Conservation (phyloP, 2,329 filamentous ascomycete genomes). For the Hypoxylon sp. region DNA sequence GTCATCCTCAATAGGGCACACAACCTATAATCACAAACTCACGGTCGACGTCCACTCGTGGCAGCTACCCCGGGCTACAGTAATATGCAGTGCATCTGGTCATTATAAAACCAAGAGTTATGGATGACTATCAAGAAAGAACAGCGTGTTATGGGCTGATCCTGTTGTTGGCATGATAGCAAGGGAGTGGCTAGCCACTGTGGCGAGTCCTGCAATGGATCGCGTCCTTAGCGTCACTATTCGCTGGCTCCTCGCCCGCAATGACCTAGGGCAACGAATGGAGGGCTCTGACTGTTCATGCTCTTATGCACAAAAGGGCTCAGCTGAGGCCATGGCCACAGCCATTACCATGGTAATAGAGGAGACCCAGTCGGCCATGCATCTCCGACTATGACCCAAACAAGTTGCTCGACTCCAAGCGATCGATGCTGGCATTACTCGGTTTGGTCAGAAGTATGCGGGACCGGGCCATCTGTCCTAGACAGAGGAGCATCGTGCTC, state of each 20-base stretch:
- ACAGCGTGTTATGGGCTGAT: conserved; percentile 16
- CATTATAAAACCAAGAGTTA: conserved; percentile 20
- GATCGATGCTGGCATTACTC: conserved; percentile 43
- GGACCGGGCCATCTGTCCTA: conserved; percentile 35
- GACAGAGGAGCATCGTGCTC: conserved; percentile 25
- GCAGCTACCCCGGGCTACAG: conserved; percentile 24
- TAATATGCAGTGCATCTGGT: conserved; percentile 34
- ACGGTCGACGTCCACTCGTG: conserved; percentile 20
- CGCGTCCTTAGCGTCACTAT: conserved; percentile 33
- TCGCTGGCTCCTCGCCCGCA: conserved; percentile 25
- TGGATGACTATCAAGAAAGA: conserved; percentile 13
- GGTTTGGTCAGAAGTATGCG: conserved; percentile 37
- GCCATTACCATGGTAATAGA: conserved; percentile 32
- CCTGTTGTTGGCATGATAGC: conserved; percentile 19
- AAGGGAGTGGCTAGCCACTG: conserved; percentile 32
- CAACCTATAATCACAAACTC: conserved; percentile 27
- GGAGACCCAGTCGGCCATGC: conserved; percentile 27
- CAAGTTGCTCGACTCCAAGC: conserved; percentile 33
- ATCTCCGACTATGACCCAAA: conserved; percentile 24
- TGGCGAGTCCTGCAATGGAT: conserved; percentile 39
- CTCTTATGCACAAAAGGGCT: conserved; percentile 29
- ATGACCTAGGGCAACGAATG: conserved; percentile 34
- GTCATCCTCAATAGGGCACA: conserved; percentile 14
- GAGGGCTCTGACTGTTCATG: conserved; percentile 16
- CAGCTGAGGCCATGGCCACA: conserved; percentile 34